phyloP scores from a whole-genome alignment of 495 filamentous ascomycete species.

The Hypoxylon rickii region DNA sequence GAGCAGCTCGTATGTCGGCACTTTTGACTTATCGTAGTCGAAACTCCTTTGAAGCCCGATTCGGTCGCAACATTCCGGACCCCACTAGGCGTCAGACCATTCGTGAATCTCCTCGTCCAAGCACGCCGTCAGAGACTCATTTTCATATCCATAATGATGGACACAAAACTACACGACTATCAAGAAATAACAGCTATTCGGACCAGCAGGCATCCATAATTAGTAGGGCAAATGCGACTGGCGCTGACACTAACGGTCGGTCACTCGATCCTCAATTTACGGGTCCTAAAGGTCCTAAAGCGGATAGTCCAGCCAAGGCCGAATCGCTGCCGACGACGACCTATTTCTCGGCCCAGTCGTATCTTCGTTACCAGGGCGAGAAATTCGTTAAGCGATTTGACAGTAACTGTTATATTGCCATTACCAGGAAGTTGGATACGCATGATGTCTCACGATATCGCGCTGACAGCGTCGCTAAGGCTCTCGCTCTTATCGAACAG shows the following conservation, averaged over 20 bases:
- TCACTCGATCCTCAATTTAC: conserved; percentile 76
- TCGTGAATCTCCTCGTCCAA: conserved; percentile 64
- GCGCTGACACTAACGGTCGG: conserved; percentile 36
- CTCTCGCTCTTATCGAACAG: conserved; percentile 81
- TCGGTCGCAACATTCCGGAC: conserved; percentile 90
- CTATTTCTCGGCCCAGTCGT: conserved; percentile 96
- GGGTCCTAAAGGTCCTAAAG: conserved; percentile 65
- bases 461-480: conserved; percentile 64
- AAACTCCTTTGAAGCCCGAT: conserved; percentile 94
- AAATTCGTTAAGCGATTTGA: conserved; percentile 98
- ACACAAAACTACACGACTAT: conserved; percentile 62
- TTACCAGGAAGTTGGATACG: conserved; percentile 98
- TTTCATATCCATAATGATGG: conserved; percentile 97
- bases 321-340: conserved; percentile 67
- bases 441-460: conserved; percentile 87
- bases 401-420: conserved; percentile 98
- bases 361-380: conserved; percentile 94
- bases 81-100: conserved; percentile 78
- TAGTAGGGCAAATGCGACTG: conserved; percentile 22
- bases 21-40: conserved; percentile 93
- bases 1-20: conserved; percentile 95
- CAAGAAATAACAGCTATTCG: conserved; percentile 41
- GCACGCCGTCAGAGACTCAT: conserved; percentile 77
- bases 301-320: conserved; percentile 41
- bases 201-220: conserved; percentile 46